These are phyloP conservation scores for Groenewaldozyma salmanticensis DNA, from an alignment of 805 yeast genomes.

Conservation along the genomic window DNA sequence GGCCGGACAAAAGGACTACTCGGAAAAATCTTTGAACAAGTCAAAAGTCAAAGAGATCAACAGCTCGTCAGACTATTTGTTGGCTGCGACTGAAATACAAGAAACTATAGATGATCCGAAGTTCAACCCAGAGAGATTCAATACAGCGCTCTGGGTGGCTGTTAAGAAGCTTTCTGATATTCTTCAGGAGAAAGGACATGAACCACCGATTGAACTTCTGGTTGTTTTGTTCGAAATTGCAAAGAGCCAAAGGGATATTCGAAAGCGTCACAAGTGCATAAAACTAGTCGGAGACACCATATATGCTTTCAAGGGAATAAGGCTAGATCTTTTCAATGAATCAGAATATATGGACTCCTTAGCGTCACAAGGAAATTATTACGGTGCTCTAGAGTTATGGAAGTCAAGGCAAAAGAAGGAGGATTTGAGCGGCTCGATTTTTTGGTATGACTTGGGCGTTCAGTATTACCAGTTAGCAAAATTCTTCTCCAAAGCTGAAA, in stretches of 20 bases:
- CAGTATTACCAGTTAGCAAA: slow-evolving; percentile 10
- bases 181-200: slow-evolving; percentile 5
- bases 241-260: slow-evolving; percentile 9
- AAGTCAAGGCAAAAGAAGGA: slow-evolving; percentile 10
- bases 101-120: neutral
- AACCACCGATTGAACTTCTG: slow-evolving; percentile 15
- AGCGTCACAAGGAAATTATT: slow-evolving; percentile 8
- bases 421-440: slow-evolving; percentile 12
- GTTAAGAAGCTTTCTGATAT: slow-evolving; percentile 7
- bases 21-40: too few relatives aligned
- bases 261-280: slow-evolving; percentile 8
- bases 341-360: slow-evolving; percentile 16
- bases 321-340: slow-evolving; percentile 20
- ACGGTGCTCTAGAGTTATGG: slow-evolving; percentile 16
- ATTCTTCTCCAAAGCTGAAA: slow-evolving; percentile 13
- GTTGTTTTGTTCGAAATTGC: slow-evolving; percentile 15
- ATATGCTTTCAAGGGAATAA: slow-evolving; percentile 11
- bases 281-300: slow-evolving; percentile 17
- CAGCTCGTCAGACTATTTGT: neutral
- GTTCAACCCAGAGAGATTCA: slow-evolving; percentile 4
- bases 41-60: too few relatives aligned
- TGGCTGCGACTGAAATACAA: neutral
- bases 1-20: too few relatives aligned
- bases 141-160: slow-evolving; percentile 8
- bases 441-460: slow-evolving; percentile 18